Evolutionary conservation across 306 rosid species (phyloP).

Genomic region (Arachis hypogaea): DNA sequence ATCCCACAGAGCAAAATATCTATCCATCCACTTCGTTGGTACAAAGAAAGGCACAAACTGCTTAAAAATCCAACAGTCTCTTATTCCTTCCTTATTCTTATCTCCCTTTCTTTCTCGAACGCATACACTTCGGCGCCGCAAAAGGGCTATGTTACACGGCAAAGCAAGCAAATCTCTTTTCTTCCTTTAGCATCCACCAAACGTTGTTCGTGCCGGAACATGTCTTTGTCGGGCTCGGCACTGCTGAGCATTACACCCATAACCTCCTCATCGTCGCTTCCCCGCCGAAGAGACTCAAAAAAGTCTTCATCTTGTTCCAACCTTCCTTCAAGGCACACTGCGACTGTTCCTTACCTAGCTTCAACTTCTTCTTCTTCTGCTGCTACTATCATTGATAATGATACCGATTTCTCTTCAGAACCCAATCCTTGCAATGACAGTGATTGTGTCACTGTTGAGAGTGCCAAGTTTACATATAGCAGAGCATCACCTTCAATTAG

Average conservation of each 20-base stretch:
- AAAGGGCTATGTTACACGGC: too few relatives aligned
- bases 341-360: slow-evolving; percentile 37
- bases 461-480: slow-evolving; percentile 56
- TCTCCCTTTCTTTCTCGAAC: neutral
- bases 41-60: too few relatives aligned
- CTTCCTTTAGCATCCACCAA: neutral
- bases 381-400: slow-evolving; percentile 21
- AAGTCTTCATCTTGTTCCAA: slow-evolving; percentile 39
- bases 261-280: slow-evolving; percentile 34
- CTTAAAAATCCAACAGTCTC: too few relatives aligned
- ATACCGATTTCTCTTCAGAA: slow-evolving; percentile 31
- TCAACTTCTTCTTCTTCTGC: slow-evolving; percentile 39
- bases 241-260: slow-evolving; percentile 36
- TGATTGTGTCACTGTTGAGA: neutral
- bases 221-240: slow-evolving; percentile 43
- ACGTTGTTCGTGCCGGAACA: slow-evolving; percentile 12
- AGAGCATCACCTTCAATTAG: slow-evolving; percentile 93
- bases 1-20: neutral
- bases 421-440: slow-evolving; percentile 14
- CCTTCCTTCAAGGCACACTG: slow-evolving; percentile 32
- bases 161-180: too few relatives aligned
- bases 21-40: neutral
- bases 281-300: slow-evolving; percentile 24
- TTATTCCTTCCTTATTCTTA: too few relatives aligned
- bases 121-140: neutral